Base-by-base conservation (phyloP, 139 green algal species). In the Chlamydomonas schloesseri region DNA sequence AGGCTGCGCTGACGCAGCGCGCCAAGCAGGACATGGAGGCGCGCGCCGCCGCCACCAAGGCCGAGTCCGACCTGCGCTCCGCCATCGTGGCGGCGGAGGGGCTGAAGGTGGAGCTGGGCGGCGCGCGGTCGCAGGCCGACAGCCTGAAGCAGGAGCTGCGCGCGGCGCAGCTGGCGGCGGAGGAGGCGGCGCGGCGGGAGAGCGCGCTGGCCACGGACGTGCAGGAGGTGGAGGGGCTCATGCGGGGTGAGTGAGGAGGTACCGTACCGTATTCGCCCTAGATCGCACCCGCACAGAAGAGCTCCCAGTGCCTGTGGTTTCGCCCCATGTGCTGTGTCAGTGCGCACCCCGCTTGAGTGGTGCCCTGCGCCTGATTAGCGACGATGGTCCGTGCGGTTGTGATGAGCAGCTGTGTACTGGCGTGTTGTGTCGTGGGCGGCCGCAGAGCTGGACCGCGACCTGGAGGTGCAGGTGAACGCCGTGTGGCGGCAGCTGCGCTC, bases 361-460 rank as follows among this genome's bases (percentile, higher is more conserved):
- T n/a, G n/a, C n/a, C n/a, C n/a, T n/a, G n/a, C n/a, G n/a, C n/a
- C n/a, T n/a, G n/a, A n/a, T n/a, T n/a, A n/a, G n/a, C n/a, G n/a
- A n/a, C n/a, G n/a, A n/a, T n/a, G n/a, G n/a, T n/a, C n/a, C n/a
- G n/a, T n/a, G n/a, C n/a, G n/a, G n/a, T n/a, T n/a, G n/a, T n/a
- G n/a, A n/a, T n/a, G n/a, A n/a, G n/a, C n/a, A 13, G 53, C 53
- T 58, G 53, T 58, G 53, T 15, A 58, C 15, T 58, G 15, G 53
- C 53, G 13, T 58, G 53, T 58, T 58, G 53, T 15, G 53, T 58
- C 53, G n/a, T n/a, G n/a, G n/a, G n/a, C n/a, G n/a, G 55, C 18
- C 20, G 3, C 84, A 89, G 84, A 89, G 73, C 65, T 89, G 58
- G 84, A 89, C 24, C 84, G 84, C 1, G 84, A 89, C 50, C 84